Evolutionary conservation across 441 rosid species (phyloP).

Genomic region (Populus hybrid): DNA sequence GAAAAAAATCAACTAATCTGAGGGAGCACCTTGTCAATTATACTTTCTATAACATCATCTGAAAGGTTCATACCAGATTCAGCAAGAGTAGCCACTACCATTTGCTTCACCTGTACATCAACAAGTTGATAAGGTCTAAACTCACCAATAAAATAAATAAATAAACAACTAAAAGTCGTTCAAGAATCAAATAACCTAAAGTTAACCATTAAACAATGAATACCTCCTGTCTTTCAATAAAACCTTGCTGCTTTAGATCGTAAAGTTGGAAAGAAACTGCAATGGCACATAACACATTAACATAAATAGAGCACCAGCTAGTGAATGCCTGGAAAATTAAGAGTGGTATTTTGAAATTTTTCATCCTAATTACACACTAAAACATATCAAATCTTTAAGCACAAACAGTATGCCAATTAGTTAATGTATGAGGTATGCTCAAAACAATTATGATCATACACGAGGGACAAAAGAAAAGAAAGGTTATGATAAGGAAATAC

Average conservation of each 20-base stretch:
- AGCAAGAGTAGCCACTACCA: constrained; percentile 95
- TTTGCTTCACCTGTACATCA: constrained; percentile 70
- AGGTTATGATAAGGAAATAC: constrained; percentile 3
- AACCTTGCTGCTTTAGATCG: constrained; percentile 96
- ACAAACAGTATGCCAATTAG: background rate
- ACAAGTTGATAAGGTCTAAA: constrained; percentile 1
- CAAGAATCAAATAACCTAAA: constrained; percentile 6
- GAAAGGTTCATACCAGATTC: constrained; percentile 96
- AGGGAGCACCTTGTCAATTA: constrained; percentile 74
- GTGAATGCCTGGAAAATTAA: background rate
- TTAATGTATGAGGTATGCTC: background rate
- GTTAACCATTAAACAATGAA: background rate
- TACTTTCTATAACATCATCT: constrained; percentile 84
- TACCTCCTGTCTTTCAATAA: constrained; percentile 91
- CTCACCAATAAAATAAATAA: background rate
- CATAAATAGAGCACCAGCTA: constrained; percentile 2
- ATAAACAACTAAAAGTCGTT: background rate
- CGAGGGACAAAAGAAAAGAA: background rate
- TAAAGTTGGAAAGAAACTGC: constrained; percentile 91
- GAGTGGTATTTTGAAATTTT: background rate
- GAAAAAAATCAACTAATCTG: background rate
- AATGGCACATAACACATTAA: constrained; percentile 13
- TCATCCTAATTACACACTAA: background rate
- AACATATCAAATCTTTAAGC: background rate
- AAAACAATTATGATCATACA: background rate